Conservation (phyloP, 164 flowering plant species). For the Dillenia suffruticosa region DNA sequence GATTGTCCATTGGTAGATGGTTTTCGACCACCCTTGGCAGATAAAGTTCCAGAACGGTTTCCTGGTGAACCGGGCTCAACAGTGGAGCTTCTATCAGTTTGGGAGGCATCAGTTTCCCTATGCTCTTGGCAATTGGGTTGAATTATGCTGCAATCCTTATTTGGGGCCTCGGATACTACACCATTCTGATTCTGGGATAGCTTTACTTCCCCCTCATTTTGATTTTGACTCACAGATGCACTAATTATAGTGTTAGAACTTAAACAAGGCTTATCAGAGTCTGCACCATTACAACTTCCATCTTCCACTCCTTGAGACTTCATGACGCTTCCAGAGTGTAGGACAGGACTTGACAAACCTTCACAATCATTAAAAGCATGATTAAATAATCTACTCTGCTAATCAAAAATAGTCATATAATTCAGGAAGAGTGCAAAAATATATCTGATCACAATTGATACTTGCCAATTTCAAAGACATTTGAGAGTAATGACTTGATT, state of each 20-base stretch:
- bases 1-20: constrained; percentile 28
- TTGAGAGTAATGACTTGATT: too few relatives aligned
- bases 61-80: constrained; percentile 43
- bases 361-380: constrained; percentile 14
- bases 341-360: constrained; percentile 10
- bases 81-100: constrained; percentile 49
- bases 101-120: constrained; percentile 27
- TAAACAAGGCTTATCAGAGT: constrained; percentile 29
- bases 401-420: too few relatives aligned
- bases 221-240: constrained; percentile 26
- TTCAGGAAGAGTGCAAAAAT: constrained; percentile 5
- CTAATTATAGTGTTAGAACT: constrained; percentile 43
- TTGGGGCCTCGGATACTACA: constrained; percentile 14
- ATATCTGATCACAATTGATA: constrained; percentile 1
- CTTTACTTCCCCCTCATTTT: constrained; percentile 15
- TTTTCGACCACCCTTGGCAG: constrained; percentile 32
- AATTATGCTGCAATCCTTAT: constrained; percentile 9
- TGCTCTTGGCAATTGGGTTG: constrained; percentile 15
- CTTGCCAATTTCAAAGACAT: too few relatives aligned
- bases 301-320: neutral
- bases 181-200: constrained; percentile 19
- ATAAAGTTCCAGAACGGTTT: constrained; percentile 31
- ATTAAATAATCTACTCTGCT: constrained; percentile 2
- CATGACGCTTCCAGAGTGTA: constrained; percentile 10
- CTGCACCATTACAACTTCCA: constrained; percentile 11